Conservation (phyloP, 2,329 filamentous ascomycete genomes). For the Gaeumannomyces sp. region DNA sequence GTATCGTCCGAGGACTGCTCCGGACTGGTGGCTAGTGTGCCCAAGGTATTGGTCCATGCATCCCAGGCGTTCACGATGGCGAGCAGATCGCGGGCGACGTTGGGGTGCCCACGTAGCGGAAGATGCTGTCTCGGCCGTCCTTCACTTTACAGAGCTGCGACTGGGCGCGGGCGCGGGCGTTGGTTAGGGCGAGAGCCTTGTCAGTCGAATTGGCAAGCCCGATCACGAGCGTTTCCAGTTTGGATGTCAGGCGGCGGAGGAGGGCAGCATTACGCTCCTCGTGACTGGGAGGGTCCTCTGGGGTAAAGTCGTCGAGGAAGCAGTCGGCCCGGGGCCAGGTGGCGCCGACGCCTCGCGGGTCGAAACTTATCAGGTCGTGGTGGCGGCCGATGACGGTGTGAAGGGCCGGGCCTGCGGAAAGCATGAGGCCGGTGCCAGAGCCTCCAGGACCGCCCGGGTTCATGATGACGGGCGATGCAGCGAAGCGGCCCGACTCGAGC, state of each 20-base stretch:
- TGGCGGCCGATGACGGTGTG: constrained; percentile 32
- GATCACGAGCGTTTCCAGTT: constrained; percentile 21
- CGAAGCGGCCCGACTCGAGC: constrained; percentile 28
- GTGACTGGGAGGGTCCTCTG: constrained; percentile 17
- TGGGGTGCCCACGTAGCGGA: constrained; percentile 26
- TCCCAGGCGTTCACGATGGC: constrained; percentile 35
- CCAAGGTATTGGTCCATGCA: constrained; percentile 20
- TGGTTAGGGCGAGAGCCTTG: constrained; percentile 23
- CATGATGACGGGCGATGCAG: constrained; percentile 35
- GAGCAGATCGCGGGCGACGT: constrained; percentile 34
- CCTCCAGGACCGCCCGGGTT: constrained; percentile 41
- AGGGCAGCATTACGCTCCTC: constrained; percentile 22
- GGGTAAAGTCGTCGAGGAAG: constrained; percentile 21
- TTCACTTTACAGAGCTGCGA: constrained; percentile 26
- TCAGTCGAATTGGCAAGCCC: constrained; percentile 30
- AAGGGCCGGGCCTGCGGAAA: constrained; percentile 22
- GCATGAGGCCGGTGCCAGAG: constrained; percentile 29
- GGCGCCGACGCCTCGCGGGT: constrained; percentile 37
- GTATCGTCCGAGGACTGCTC: constrained; percentile 7
- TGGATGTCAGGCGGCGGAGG: constrained; percentile 29
- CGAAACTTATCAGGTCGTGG: constrained; percentile 41
- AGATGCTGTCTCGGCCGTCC: constrained; percentile 25
- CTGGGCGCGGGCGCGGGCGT: constrained; percentile 23
- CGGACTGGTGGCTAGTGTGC: constrained; percentile 11
- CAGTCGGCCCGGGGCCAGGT: constrained; percentile 34